These are phyloP conservation scores for Pyrus hybrid DNA, from an alignment of 331 rosid genomes.

Conservation along the genomic window DNA sequence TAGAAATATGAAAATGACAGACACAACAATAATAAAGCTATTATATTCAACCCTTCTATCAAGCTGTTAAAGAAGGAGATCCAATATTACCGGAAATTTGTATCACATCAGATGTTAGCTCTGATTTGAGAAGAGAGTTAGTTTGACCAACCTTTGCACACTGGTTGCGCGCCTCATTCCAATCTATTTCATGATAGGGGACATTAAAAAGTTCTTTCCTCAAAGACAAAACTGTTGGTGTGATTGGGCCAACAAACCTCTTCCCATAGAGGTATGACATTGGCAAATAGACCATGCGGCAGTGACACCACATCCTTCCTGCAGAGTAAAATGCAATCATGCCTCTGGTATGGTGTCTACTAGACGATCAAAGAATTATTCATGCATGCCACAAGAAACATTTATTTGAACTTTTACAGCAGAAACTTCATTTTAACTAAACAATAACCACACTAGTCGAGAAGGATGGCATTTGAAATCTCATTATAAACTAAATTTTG, in stretches of 20 bases:
- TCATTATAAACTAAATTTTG: neutral
- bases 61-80: neutral
- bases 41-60: no score
- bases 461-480: neutral
- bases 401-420: neutral
- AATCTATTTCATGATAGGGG: constrained; percentile 72
- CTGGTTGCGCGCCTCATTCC: constrained; percentile 64
- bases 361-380: neutral
- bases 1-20: neutral
- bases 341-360: neutral
- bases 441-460: neutral
- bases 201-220: constrained; percentile 62
- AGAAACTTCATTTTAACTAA: neutral
- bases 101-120: neutral
- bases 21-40: neutral
- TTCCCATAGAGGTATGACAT: constrained; percentile 93
- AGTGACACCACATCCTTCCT: constrained; percentile 99
- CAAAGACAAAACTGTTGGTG: constrained; percentile 53
- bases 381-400: neutral
- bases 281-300: constrained; percentile 90
- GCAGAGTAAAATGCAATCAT: constrained; percentile 4
- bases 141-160: constrained; percentile 80
- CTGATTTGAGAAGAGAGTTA: neutral
- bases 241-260: constrained; percentile 79
- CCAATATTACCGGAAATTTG: neutral